phyloP scores from a whole-genome alignment of 768 basidiomycete species.

The Amanita rimosa region DNA sequence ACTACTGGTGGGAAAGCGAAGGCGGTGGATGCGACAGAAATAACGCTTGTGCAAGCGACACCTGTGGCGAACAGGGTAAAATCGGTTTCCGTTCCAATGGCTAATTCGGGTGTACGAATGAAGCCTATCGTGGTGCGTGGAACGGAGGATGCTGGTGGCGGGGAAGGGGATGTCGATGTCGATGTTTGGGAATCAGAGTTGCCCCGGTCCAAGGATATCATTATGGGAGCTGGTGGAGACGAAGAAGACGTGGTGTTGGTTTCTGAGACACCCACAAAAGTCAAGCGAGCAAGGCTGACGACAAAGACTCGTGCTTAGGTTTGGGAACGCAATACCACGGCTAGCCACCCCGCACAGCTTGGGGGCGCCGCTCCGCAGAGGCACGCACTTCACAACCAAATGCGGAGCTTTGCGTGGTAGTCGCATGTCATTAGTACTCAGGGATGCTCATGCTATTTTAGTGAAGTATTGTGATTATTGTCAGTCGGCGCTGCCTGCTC shows the following conservation, averaged over 20 bases:
- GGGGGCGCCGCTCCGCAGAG: too few species aligned
- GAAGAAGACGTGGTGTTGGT: slow-evolving; percentile 1
- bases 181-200: slow-evolving; percentile 5
- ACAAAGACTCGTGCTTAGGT: background rate
- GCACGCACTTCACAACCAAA: too few species aligned
- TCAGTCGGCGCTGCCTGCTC: too few species aligned
- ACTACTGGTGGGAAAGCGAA: background rate
- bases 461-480: too few species aligned
- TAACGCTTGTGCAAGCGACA: slow-evolving; percentile 4
- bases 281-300: background rate
- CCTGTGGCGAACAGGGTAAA: background rate
- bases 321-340: too few species aligned
- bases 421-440: too few species aligned
- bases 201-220: background rate
- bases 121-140: background rate
- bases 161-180: background rate
- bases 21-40: background rate
- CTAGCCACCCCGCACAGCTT: too few species aligned
- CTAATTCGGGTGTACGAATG: background rate
- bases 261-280: slow-evolving; percentile 4
- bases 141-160: background rate
- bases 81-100: background rate
- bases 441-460: too few species aligned
- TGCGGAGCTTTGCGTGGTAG: too few species aligned
- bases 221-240: background rate